Evolutionary conservation across 1,284 basidiomycete species (phyloP).

Genomic region (Ganoderma lucidum): DNA sequence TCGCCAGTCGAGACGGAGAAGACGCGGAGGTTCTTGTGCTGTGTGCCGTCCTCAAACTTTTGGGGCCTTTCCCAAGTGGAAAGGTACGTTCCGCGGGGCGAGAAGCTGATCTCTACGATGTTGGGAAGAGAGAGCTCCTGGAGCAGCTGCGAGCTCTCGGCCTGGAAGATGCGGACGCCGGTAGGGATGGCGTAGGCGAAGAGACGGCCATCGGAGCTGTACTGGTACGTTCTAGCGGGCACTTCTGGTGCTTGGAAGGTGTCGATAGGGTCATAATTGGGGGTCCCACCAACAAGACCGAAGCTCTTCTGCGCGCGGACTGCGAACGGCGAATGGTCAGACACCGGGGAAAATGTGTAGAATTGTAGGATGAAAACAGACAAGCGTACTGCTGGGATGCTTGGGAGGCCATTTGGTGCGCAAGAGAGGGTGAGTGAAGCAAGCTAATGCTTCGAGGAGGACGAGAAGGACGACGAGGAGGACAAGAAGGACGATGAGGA

Average conservation of each 20-base stretch:
- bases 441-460: no score
- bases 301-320: slow-evolving; percentile 95
- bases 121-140: slow-evolving; percentile 77
- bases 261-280: slow-evolving; percentile 75
- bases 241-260: slow-evolving; percentile 76
- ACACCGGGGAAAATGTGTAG: slow-evolving; percentile 20
- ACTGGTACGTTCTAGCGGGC: slow-evolving; percentile 79
- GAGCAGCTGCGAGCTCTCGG: slow-evolving; percentile 75
- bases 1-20: slow-evolving; percentile 86
- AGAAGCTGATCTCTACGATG: slow-evolving; percentile 88
- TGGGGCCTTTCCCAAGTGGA: slow-evolving; percentile 94
- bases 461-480: no score
- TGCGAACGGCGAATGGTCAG: slow-evolving; percentile 42
- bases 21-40: slow-evolving; percentile 89
- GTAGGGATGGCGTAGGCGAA: slow-evolving; percentile 86
- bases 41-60: slow-evolving; percentile 82
- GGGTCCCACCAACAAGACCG: slow-evolving; percentile 85
- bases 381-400: slow-evolving; percentile 82
- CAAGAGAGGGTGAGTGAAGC: slow-evolving; percentile 59
- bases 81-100: slow-evolving; percentile 91
- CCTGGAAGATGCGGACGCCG: slow-evolving; percentile 82
- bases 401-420: slow-evolving; percentile 63
- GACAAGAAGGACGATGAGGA: no score
- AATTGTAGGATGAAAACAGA: slow-evolving; percentile 50
- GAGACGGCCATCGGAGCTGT: slow-evolving; percentile 89